These are phyloP conservation scores for Rhizophagus clarus DNA, from an alignment of 192 early-diverging fungal species.

Conservation along the genomic window DNA sequence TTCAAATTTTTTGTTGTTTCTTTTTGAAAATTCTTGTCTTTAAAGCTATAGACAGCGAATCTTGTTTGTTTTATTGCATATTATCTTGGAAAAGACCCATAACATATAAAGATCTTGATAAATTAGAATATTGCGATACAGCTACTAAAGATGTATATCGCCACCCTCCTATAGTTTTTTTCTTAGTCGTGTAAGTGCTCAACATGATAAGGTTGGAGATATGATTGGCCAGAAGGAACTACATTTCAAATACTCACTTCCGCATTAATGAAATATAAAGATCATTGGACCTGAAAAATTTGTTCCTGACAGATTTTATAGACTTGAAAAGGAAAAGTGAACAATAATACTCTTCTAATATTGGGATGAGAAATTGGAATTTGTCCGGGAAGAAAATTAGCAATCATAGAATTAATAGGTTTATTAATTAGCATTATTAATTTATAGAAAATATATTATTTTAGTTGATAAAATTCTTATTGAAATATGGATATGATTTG, in stretches of 20 bases:
- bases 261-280: neutral
- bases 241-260: neutral
- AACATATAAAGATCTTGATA: neutral
- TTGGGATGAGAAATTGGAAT: slow-evolving; percentile 10
- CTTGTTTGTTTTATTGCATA: neutral
- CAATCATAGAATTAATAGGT: neutral
- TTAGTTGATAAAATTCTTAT: slow-evolving; percentile 15
- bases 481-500: too few species aligned
- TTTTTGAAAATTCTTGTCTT: neutral
- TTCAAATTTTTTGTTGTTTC: neutral
- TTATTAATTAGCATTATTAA: neutral
- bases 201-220: slow-evolving; percentile 12
- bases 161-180: neutral
- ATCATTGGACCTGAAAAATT: slow-evolving; percentile 18
- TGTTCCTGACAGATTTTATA: slow-evolving; percentile 15
- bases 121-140: slow-evolving; percentile 14
- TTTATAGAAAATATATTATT: slow-evolving; percentile 11
- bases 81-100: neutral
- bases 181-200: too few species aligned
- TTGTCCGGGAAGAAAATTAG: slow-evolving; percentile 10
- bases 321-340: neutral
- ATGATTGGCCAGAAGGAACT: neutral
- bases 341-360: neutral
- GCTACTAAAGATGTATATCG: slow-evolving; percentile 1
- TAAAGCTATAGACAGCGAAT: slow-evolving; percentile 13